Evolutionary conservation across 2,329 filamentous ascomycete species (phyloP), one percentile per base, ranked within the genome.

Genomic region (Nigrospora osmanthi): DNA sequence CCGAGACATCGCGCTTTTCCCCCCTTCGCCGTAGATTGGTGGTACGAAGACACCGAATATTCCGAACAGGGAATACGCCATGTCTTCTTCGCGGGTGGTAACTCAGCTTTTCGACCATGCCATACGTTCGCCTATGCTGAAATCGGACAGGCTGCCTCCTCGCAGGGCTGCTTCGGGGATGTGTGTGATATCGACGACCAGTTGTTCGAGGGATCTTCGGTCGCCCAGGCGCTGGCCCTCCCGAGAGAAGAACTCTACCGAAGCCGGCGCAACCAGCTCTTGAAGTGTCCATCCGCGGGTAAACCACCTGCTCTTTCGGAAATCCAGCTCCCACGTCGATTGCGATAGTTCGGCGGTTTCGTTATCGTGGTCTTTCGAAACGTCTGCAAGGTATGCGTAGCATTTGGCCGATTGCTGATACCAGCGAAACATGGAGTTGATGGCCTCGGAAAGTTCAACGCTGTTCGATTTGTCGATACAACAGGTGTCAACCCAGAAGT

Each of bases 231-330:
- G 39, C 17, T 28, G 32, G 11, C 50, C 35, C 6, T 57, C 51
- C 3, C 42, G 30, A 7, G 51, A 47, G 40, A 56, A 63, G 52
- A 63, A 63, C 28, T 55, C 53, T 17, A 62, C 54, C 6, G 31
- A 42, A 35, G 14, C 11, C 4, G 59, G 60, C 4, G 57, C 59
- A 19, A 45, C 33, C 5, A 45, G 37, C 17, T 45, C 38, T n/a
- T 45, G 43, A 16, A 45, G 13, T 17, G 43, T 45, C 43, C 43
- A 45, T n/a, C 43, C 43, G 14, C 43, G 31, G 10, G 36, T 44
- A 15, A 44, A 44, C 42, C 42, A 41, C 28, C 38, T 40, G 23
- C 43, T 45, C 3, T 31, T 12, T 23, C 43, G 33, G 33, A 45
- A 45, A 28, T 14, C 38, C 3, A 16, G 15, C 19, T 45, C 32